Percentiles rank a stretch among this genome's conserved stretches.
These are phyloP conservation scores for Antrodiella citrinella DNA, from an alignment of 768 basidiomycete genomes.

Conservation along the genomic window DNA sequence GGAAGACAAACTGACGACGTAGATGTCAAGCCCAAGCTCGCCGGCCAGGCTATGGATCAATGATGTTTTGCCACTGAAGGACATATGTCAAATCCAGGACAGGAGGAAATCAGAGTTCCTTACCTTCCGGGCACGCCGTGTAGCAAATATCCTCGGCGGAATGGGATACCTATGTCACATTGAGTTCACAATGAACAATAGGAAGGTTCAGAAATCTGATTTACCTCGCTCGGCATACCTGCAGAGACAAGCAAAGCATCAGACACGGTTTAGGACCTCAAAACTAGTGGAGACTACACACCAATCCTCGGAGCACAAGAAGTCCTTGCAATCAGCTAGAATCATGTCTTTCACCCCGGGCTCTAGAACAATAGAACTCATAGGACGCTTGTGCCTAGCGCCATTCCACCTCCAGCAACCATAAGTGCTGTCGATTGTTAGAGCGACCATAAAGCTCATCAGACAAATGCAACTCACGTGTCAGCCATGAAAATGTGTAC, in stretches of 20 bases:
- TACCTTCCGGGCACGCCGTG: conserved; percentile 85
- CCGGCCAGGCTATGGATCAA: conserved; percentile 80
- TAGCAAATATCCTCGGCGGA: conserved; percentile 77
- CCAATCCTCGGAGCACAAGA: conserved; percentile 80
- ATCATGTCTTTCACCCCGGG: conserved; percentile 90
- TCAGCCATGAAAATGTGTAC: conserved; percentile 88
- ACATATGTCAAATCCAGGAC: conserved; percentile 5
- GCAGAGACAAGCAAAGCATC: conserved; percentile 4
- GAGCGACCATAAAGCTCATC: conserved; percentile 4
- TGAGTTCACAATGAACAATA: conserved; percentile 5
- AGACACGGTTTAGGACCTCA: conserved; percentile 5
- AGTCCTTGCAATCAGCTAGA: conserved; percentile 78
- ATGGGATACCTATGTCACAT: conserved; percentile 61
- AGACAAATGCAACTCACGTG: conserved; percentile 48
- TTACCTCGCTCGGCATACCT: conserved; percentile 89
- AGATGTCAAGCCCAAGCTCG: conserved; percentile 83
- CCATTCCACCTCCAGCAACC: conserved; percentile 86
- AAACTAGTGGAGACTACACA: conserved; percentile 30
- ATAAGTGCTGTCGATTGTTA: conserved; percentile 40
- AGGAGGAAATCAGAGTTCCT: conserved; percentile 5
- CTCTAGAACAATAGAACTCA: conserved; percentile 89
- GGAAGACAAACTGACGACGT: conserved; percentile 81
- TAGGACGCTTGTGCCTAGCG: conserved; percentile 79
- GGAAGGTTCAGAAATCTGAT: conserved; percentile 18
- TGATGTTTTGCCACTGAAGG: conserved; percentile 72